A percentile compares a stretch with the other conserved stretches of the same genome.
These are phyloP conservation scores for Multifurca ochricompacta DNA, from an alignment of 768 basidiomycete genomes.

Conservation along the genomic window DNA sequence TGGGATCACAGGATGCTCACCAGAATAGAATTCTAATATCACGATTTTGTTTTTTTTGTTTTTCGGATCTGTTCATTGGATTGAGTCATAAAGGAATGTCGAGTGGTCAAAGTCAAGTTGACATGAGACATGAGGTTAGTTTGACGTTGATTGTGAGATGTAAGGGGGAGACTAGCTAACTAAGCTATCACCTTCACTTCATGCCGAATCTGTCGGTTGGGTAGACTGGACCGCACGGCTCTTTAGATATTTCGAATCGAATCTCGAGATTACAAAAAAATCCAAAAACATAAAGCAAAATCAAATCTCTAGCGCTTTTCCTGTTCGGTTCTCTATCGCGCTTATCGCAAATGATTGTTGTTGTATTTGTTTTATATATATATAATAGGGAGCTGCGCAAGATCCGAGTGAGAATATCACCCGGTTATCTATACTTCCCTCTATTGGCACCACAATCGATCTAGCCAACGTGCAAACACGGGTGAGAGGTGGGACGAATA, in stretches of 20 bases:
- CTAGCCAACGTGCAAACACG: background rate
- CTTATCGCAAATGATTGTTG: background rate
- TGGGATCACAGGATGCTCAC: constrained; percentile 19
- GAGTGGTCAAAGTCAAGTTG: background rate
- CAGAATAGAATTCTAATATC: constrained; percentile 13
- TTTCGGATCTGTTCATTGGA: too few relatives aligned
- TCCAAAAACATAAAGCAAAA: too few relatives aligned
- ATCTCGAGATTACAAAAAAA: too few relatives aligned
- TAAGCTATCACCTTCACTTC: background rate
- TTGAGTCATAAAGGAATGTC: background rate
- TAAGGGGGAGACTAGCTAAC: too few relatives aligned
- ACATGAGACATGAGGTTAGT: too few relatives aligned
- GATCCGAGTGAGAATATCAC: constrained; percentile 3
- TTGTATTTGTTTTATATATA: background rate
- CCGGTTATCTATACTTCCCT: constrained; percentile 4
- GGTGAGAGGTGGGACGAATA: background rate
- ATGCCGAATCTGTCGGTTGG: too few relatives aligned
- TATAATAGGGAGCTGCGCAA: background rate
- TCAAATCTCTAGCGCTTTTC: too few relatives aligned
- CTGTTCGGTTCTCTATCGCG: background rate
- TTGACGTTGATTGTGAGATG: too few relatives aligned
- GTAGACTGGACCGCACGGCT: too few relatives aligned
- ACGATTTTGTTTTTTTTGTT: constrained; percentile 3
- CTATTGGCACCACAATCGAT: constrained; percentile 10
- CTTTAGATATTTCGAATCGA: too few relatives aligned